These are phyloP conservation scores for Gonium pectorale DNA, from an alignment of 139 green algal genomes.

Conservation along the genomic window DNA sequence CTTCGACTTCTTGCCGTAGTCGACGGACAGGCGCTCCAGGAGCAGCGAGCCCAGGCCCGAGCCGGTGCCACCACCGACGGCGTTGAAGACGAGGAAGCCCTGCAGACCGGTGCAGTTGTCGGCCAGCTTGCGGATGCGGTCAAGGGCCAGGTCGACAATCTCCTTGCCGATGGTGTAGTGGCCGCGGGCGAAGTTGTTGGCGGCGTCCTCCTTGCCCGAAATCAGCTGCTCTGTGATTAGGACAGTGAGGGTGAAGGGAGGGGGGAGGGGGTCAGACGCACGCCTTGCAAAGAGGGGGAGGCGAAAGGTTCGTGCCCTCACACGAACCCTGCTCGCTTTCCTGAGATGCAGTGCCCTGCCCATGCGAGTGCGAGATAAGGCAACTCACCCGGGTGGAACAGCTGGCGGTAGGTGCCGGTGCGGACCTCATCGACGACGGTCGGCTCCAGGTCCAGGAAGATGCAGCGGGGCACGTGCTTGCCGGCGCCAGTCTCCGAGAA, in stretches of 20 bases:
- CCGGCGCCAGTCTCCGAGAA: constrained; percentile 96
- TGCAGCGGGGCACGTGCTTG: constrained; percentile 92
- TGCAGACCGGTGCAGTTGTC: constrained; percentile 98
- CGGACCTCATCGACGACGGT: constrained; percentile 97
- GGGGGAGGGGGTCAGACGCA: no score
- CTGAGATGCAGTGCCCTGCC: no score
- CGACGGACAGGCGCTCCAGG: constrained; percentile 96
- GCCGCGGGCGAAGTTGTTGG: constrained; percentile 81
- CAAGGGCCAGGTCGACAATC: constrained; percentile 94
- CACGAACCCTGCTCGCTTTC: no score
- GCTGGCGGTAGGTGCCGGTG: constrained; percentile 96
- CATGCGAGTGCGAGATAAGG: no score
- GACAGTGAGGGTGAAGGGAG: no score
- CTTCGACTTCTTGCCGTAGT: constrained; percentile 99
- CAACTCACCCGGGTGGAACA: constrained; percentile 92
- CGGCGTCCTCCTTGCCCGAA: constrained; percentile 91
- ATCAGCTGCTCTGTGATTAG: constrained; percentile 94
- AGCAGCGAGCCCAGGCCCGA: constrained; percentile 96
- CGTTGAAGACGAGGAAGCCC: constrained; percentile 98
- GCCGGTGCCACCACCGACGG: constrained; percentile 94
- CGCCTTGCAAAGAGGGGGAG: no score
- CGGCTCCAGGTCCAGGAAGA: constrained; percentile 97
- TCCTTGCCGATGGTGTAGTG: constrained; percentile 98
- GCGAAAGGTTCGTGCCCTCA: no score
- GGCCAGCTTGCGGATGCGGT: constrained; percentile 95